These are phyloP conservation scores for Deinandra increscens DNA, from an alignment of 129 eudicot genomes.

Conservation along the genomic window DNA sequence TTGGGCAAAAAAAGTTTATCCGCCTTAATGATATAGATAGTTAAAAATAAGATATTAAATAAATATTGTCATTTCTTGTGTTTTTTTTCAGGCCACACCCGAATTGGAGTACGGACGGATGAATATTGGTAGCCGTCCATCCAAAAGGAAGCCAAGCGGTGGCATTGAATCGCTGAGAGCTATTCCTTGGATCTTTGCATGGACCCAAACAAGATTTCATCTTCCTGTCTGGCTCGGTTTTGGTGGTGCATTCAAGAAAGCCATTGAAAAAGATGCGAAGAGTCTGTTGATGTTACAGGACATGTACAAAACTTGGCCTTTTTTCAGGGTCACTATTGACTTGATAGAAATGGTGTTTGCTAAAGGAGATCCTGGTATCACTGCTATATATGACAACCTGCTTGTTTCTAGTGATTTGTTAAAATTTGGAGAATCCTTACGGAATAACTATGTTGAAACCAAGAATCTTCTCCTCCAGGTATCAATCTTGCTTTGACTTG, in stretches of 20 bases:
- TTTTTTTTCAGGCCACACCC: slow-evolving; percentile 73
- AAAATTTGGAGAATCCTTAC: slow-evolving; percentile 67
- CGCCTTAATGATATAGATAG: background rate
- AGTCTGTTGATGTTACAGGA: slow-evolving; percentile 72
- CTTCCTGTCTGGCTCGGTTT: slow-evolving; percentile 99
- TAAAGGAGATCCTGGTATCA: slow-evolving; percentile 91
- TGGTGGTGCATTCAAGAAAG: slow-evolving; percentile 87
- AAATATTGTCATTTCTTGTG: background rate
- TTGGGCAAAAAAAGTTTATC: background rate
- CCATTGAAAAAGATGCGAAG: slow-evolving; percentile 54
- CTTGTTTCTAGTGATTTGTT: slow-evolving; percentile 78
- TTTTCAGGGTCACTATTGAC: slow-evolving; percentile 93
- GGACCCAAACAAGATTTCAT: slow-evolving; percentile 97
- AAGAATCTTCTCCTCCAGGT: slow-evolving; percentile 79
- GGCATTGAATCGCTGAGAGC: slow-evolving; percentile 96
- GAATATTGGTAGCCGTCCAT: slow-evolving; percentile 98
- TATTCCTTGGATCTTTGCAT: slow-evolving; percentile 97
- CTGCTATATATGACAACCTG: slow-evolving; percentile 76
- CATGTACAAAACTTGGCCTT: slow-evolving; percentile 95
- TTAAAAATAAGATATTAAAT: background rate
- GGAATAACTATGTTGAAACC: slow-evolving; percentile 69
- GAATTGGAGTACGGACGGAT: slow-evolving; percentile 87
- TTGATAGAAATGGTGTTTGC: slow-evolving; percentile 96
- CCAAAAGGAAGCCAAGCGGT: slow-evolving; percentile 89
- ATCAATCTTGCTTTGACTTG: slow-evolving; percentile 9